Conservation (phyloP, 1,284 basidiomycete species). For the Fomitiporia mediterranea region DNA sequence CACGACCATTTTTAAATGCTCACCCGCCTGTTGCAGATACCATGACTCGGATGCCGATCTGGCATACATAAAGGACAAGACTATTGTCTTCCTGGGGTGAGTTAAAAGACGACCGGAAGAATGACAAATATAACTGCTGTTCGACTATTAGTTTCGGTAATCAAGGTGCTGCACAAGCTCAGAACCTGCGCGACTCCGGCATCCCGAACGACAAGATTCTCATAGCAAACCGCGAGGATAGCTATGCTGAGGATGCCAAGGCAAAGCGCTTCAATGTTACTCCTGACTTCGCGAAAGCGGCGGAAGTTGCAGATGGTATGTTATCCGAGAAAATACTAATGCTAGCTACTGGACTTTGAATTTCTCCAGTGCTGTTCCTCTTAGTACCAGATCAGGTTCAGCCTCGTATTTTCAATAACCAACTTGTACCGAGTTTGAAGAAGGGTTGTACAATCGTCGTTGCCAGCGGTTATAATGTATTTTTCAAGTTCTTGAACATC, state of each 20-base stretch:
- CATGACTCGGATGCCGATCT: slow-evolving; percentile 59
- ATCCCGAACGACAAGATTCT: slow-evolving; percentile 57
- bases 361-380: slow-evolving; percentile 49
- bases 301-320: slow-evolving; percentile 49
- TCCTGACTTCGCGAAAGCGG: slow-evolving; percentile 53
- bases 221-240: slow-evolving; percentile 53
- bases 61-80: slow-evolving; percentile 42
- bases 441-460: slow-evolving; percentile 47
- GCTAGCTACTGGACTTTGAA: too few species aligned
- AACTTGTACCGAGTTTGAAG: slow-evolving; percentile 49
- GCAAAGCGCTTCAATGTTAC: slow-evolving; percentile 54
- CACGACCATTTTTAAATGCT: not conserved
- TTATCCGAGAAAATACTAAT: too few species aligned
- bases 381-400: slow-evolving; percentile 62
- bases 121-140: slow-evolving; percentile 5
- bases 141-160: slow-evolving; percentile 51
- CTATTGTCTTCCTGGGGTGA: slow-evolving; percentile 58
- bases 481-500: slow-evolving; percentile 55
- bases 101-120: slow-evolving; percentile 10
- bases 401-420: slow-evolving; percentile 53
- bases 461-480: slow-evolving; percentile 63
- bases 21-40: slow-evolving; percentile 37
- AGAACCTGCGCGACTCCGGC: slow-evolving; percentile 60
- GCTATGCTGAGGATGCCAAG: slow-evolving; percentile 53
- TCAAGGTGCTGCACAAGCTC: slow-evolving; percentile 62